Base-by-base conservation (phyloP, 228 moss, liverwort and hornwort genomes). In the Sphagnum fallax region DNA sequence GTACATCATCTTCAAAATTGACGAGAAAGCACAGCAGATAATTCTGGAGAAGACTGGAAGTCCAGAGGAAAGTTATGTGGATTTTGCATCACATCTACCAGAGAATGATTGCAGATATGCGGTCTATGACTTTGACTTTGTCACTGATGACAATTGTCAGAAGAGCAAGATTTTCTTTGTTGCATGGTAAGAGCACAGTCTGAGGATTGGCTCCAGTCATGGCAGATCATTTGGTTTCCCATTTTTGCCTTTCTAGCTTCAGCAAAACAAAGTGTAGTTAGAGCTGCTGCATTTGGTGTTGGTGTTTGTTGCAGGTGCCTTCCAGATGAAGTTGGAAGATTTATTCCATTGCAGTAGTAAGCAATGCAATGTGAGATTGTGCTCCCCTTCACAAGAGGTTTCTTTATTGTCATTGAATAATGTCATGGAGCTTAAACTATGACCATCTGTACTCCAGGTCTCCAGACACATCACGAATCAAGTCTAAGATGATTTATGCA, bases 91-190 rank as follows among this genome's bases (percentile, higher is more conserved):
- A 6, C 60, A 88, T 59, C 83, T 97, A 61, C 93, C 93, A 0
- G 93, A 91, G 62, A 75, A 64, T 53, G 93, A 97, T 60, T 93
- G 93, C 65, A 81, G 97, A 78, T 97, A 91, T 16, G 93, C 93
- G 6, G 91, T 97, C 48, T 97, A 84, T 51, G 97, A 97, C 66
- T 97, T 93, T 74, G 93, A 97, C 69, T 97, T 82, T 64, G 85
- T 82, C 9, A 74, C 90, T 49, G 91, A 89, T 59, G 97, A 97
- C 77, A 97, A 82, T 82, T 97, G 97, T 81, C 96, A 93, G 93
- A 97, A 93, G 76, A 97, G 96, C 87, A 97, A 97, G 87, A 92
- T 92, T 68, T 91, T 93, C 81, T 97, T 97, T 71, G 93, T 97
- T 50, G 88, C 97, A 5, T 97, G 97, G 88, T 83, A 70, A 65